A percentile compares a stretch with the other conserved stretches of the same genome.
Evolutionary conservation across 495 filamentous ascomycete genomes (phyloP).

Genomic region (Echria macrotheca): DNA sequence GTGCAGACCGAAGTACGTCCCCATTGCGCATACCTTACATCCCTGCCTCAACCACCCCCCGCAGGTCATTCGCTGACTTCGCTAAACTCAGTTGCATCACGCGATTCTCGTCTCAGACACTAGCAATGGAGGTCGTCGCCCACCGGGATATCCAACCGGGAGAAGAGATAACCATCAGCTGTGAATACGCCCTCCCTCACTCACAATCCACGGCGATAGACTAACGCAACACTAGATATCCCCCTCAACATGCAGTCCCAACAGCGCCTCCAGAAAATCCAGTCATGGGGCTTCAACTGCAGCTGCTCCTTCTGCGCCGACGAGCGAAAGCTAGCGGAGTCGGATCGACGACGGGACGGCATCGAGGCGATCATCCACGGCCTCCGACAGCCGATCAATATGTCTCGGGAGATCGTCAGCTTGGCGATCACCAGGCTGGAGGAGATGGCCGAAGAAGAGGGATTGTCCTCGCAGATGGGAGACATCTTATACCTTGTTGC

Average conservation of each 20-base stretch:
- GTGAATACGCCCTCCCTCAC: constrained; percentile 7
- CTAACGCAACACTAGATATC: constrained; percentile 16
- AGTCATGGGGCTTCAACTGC: constrained; percentile 31
- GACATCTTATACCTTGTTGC: constrained; percentile 24
- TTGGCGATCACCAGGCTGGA: constrained; percentile 17
- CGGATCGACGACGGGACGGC: constrained; percentile 18
- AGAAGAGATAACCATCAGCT: constrained; percentile 29
- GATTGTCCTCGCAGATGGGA: constrained; percentile 22
- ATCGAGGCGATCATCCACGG: constrained; percentile 22
- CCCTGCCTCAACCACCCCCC: too few species aligned
- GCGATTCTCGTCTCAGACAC: constrained; percentile 24
- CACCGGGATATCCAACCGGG: constrained; percentile 26
- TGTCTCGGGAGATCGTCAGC: constrained; percentile 13
- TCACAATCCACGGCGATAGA: not conserved
- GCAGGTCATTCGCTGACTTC: constrained; percentile 8
- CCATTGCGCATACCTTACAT: too few species aligned
- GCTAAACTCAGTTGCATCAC: not conserved
- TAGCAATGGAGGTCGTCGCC: constrained; percentile 28
- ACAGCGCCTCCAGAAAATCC: constrained; percentile 18
- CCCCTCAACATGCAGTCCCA: constrained; percentile 23
- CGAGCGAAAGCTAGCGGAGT: constrained; percentile 1
- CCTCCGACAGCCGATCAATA: constrained; percentile 14
- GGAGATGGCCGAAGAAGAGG: constrained; percentile 20
- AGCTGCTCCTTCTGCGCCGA: constrained; percentile 24
- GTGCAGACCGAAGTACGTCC: constrained; percentile 29